These are phyloP conservation scores for Trichosporon asahii DNA, from an alignment of 1,284 basidiomycete genomes.

Conservation along the genomic window DNA sequence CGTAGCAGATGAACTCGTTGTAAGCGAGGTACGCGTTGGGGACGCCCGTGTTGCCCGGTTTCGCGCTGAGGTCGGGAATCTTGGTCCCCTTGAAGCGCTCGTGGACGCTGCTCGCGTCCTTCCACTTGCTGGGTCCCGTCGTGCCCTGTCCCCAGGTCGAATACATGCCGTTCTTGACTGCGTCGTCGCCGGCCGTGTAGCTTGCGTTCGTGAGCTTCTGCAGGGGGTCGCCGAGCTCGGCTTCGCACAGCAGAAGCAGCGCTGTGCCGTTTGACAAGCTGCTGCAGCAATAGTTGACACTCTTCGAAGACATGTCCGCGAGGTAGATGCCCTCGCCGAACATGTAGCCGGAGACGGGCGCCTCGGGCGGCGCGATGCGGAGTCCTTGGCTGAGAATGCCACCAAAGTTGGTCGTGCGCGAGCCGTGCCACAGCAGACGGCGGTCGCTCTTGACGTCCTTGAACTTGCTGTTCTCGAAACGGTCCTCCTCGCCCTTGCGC, in stretches of 20 bases:
- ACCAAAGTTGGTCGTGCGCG: conserved; percentile 30
- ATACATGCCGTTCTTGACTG: conserved; percentile 15
- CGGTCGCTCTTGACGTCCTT: conserved; percentile 56
- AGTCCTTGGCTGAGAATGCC: conserved; percentile 65
- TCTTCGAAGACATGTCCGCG: conserved; percentile 68
- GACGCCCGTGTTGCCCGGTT: conserved; percentile 17
- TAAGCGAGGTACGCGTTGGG: conserved; percentile 18
- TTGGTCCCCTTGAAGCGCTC: conserved; percentile 21
- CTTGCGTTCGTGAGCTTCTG: conserved; percentile 17
- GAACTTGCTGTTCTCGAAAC: conserved; percentile 58
- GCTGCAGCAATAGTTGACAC: conserved; percentile 61
- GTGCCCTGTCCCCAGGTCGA: conserved; percentile 27
- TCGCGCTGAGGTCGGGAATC: conserved; percentile 14
- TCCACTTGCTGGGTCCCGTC: conserved; percentile 22
- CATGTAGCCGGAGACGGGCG: conserved; percentile 57
- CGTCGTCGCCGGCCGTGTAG: conserved; percentile 22
- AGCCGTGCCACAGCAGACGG: conserved; percentile 65
- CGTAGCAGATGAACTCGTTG: conserved; percentile 29
- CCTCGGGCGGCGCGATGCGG: conserved; percentile 67
- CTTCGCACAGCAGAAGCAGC: conserved; percentile 27
- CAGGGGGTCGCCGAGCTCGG: conserved; percentile 26
- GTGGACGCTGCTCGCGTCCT: conserved; percentile 23
- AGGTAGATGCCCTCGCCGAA: conserved; percentile 65
- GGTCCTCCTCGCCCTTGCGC: conserved; percentile 56
- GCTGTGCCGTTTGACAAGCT: conserved; percentile 26